Conservation (phyloP, 805 yeast genomes). For the Sugiyamaella qingdaonensis region DNA sequence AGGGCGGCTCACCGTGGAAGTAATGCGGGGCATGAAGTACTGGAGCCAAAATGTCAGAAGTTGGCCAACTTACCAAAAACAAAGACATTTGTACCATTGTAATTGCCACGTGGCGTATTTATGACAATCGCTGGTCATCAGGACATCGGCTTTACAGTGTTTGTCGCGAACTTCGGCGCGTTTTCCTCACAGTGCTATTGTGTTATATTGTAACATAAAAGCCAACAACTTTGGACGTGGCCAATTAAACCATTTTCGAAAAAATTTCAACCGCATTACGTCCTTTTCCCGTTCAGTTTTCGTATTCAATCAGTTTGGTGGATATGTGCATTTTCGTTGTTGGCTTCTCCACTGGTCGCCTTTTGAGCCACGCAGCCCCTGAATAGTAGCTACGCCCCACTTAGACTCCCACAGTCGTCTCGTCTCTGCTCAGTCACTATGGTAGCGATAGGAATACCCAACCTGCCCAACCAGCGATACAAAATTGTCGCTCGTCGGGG, state of each 20-base stretch:
- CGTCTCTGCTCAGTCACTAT: neutral
- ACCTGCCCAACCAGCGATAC: slow-evolving; percentile 33
- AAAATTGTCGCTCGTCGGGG: slow-evolving; percentile 47
- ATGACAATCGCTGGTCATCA: slow-evolving; percentile 98
- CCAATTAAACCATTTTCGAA: no score
- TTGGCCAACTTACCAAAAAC: slow-evolving; percentile 98
- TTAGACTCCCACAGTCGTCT: neutral
- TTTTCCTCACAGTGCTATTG: no score
- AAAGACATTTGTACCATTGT: slow-evolving; percentile 97
- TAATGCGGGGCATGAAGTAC: no score
- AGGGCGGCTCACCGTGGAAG: no score
- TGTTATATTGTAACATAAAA: neutral
- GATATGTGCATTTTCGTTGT: no score
- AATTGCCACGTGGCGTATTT: no score
- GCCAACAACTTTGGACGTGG: neutral
- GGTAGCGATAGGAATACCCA: slow-evolving; percentile 25
- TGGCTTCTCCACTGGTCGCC: no score
- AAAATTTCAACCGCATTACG: no score
- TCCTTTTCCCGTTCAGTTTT: no score
- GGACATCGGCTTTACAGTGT: slow-evolving; percentile 78
- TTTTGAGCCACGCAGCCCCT: neutral
- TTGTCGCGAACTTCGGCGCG: slow-evolving; percentile 91
- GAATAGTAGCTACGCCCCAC: slow-evolving; percentile 1
- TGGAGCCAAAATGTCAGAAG: slow-evolving; percentile 46
- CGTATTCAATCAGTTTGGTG: no score